Percentiles rank a stretch among this genome's conserved stretches.
phyloP scores from a whole-genome alignment of 176 grass and related monocot genomes.

The Rhynchospora breviuscula region DNA sequence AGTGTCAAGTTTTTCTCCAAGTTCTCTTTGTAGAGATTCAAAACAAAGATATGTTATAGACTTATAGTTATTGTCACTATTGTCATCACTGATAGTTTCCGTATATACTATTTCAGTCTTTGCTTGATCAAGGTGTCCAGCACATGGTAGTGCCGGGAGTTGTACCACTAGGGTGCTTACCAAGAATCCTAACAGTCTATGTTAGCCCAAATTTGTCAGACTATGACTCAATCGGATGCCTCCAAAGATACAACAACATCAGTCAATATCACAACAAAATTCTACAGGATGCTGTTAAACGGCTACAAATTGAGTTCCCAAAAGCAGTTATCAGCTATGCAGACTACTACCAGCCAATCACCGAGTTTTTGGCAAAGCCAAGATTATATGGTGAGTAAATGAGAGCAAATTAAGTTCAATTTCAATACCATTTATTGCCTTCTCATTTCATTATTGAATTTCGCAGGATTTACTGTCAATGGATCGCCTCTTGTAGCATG shows the following conservation, averaged over 20 bases:
- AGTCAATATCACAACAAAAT: slow-evolving; percentile 27
- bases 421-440: neutral
- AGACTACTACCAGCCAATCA: slow-evolving; percentile 18
- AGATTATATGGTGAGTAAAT: slow-evolving; percentile 13
- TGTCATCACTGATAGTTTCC: neutral
- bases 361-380: slow-evolving; percentile 7
- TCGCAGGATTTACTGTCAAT: slow-evolving; percentile 14
- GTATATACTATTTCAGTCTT: slow-evolving; percentile 16
- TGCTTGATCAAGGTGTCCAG: slow-evolving; percentile 35
- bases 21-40: too few species aligned
- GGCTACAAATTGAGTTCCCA: neutral
- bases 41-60: too few species aligned
- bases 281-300: neutral
- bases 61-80: too few species aligned
- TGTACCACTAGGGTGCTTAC: slow-evolving; percentile 33
- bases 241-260: slow-evolving; percentile 26
- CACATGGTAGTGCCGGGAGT: slow-evolving; percentile 34
- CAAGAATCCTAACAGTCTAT: slow-evolving; percentile 23
- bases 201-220: slow-evolving; percentile 8
- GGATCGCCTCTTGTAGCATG: neutral
- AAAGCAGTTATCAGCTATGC: slow-evolving; percentile 19
- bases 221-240: slow-evolving; percentile 37
- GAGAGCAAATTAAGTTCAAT: neutral
- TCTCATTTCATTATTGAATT: neutral
- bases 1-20: too few species aligned